These are phyloP conservation scores for Biscogniauxia mediterranea DNA, from an alignment of 2,329 filamentous ascomycete genomes.

Conservation along the genomic window DNA sequence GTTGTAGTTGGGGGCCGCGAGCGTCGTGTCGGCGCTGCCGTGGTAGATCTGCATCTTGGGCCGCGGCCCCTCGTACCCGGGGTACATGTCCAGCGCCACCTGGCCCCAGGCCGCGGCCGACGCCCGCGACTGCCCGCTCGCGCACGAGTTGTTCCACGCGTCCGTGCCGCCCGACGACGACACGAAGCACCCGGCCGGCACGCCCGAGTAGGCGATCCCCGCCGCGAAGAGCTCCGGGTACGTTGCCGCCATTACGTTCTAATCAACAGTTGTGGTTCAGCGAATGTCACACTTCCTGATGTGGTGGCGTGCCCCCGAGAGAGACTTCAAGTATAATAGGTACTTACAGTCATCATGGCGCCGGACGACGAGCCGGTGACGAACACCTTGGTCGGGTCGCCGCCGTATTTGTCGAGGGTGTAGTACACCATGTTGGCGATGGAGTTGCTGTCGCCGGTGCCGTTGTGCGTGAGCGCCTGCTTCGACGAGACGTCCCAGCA, in stretches of 20 bases:
- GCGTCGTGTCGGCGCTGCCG: slow-evolving; percentile 23
- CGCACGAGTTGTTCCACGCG: slow-evolving; percentile 32
- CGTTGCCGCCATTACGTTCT: slow-evolving; percentile 42
- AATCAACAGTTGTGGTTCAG: too few species aligned
- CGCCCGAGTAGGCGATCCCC: slow-evolving; percentile 42
- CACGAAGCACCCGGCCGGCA: slow-evolving; percentile 41
- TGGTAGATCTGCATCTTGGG: slow-evolving; percentile 30
- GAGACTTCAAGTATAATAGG: too few species aligned
- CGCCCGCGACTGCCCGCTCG: slow-evolving; percentile 34
- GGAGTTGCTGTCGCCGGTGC: slow-evolving; percentile 54
- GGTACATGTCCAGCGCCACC: slow-evolving; percentile 40
- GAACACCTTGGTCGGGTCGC: slow-evolving; percentile 50
- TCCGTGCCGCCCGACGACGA: slow-evolving; percentile 15
- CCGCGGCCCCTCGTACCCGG: slow-evolving; percentile 28
- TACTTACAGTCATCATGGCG: slow-evolving; percentile 47
- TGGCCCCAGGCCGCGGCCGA: slow-evolving; percentile 47
- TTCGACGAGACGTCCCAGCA: slow-evolving; percentile 52
- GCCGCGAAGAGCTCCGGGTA: slow-evolving; percentile 48
- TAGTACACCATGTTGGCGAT: slow-evolving; percentile 61
- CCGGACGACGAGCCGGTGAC: slow-evolving; percentile 50
- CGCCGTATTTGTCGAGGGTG: slow-evolving; percentile 50
- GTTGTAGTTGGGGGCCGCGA: slow-evolving; percentile 1
- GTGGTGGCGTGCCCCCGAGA: too few species aligned
- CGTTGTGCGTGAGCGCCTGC: slow-evolving; percentile 51
- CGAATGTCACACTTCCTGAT: too few species aligned